Conservation (phyloP, 306 rosid genomes). For the Cucumis hystrix region DNA sequence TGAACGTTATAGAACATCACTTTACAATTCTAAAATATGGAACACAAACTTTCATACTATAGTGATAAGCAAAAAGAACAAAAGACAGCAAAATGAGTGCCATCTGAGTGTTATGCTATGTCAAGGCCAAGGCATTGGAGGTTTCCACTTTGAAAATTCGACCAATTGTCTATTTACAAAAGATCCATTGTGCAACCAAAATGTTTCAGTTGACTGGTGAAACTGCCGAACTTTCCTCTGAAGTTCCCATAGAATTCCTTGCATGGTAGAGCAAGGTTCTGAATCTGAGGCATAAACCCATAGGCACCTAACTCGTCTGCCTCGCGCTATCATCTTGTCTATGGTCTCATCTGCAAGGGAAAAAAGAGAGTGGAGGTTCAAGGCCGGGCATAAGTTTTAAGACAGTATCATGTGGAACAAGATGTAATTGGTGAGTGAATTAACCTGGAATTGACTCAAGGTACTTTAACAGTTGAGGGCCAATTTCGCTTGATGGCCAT, state of each 20-base stretch:
- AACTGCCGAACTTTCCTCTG: conserved; percentile 83
- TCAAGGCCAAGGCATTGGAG: conserved; percentile 75
- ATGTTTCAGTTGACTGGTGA: conserved; percentile 87
- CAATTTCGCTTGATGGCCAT: conserved; percentile 83
- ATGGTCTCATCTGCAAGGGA: conserved; percentile 40
- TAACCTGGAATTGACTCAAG: conserved; percentile 86
- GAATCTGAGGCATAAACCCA: conserved; percentile 59
- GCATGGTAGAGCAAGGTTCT: conserved; percentile 80
- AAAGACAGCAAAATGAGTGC: background rate
- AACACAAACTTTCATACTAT: background rate
- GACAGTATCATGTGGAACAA: background rate
- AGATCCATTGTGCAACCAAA: conserved; percentile 87
- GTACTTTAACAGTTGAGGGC: conserved; percentile 73
- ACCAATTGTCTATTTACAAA: conserved; percentile 54
- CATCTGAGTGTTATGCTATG: background rate
- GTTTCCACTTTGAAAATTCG: conserved; percentile 64
- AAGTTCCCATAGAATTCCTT: conserved; percentile 84
- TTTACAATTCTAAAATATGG: background rate
- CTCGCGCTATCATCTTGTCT: conserved; percentile 55
- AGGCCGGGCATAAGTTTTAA: background rate
- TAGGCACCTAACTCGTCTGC: conserved; percentile 61
- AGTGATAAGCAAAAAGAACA: background rate
- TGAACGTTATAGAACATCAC: background rate
- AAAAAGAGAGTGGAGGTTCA: background rate
- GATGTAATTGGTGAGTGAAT: conserved; percentile 3